Percentiles rank a stretch among this genome's conserved stretches.
Evolutionary conservation across 2,329 filamentous ascomycete genomes (phyloP).

Genomic region (Fusarium lateritium): DNA sequence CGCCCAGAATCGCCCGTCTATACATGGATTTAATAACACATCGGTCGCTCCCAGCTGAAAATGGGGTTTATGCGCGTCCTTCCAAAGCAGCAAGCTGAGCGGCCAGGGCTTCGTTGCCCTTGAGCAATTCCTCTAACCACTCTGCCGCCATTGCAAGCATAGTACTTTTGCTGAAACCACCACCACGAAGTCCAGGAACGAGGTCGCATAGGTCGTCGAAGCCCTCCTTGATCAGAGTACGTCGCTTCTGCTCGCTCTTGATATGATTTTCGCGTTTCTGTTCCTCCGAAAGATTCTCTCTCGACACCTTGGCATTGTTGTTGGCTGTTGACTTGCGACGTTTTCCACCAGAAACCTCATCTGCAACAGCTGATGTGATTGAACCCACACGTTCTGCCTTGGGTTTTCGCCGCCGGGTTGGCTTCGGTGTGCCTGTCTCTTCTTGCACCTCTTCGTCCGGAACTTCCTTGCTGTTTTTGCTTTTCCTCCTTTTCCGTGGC

Average conservation of each 20-base stretch:
- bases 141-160: constrained; percentile 82
- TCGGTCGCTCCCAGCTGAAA: not conserved
- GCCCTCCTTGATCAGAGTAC: constrained; percentile 84
- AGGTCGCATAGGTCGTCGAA: constrained; percentile 85
- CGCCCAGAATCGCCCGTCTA: constrained; percentile 34
- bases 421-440: constrained; percentile 51
- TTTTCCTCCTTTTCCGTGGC: constrained; percentile 69
- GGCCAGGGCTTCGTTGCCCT: constrained; percentile 75
- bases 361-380: constrained; percentile 53
- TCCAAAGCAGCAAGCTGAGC: constrained; percentile 63
- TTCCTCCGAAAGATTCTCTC: constrained; percentile 83
- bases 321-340: constrained; percentile 65
- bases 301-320: constrained; percentile 60
- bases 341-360: constrained; percentile 58
- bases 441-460: constrained; percentile 60
- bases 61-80: constrained; percentile 33
- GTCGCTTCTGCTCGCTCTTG: constrained; percentile 86
- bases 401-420: constrained; percentile 63
- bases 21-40: constrained; percentile 27
- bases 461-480: constrained; percentile 62
- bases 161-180: constrained; percentile 86
- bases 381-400: constrained; percentile 58
- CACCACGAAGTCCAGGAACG: constrained; percentile 80
- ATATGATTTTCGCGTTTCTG: constrained; percentile 92
- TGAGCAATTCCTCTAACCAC: constrained; percentile 81